phyloP scores from a whole-genome alignment of 2,329 filamentous ascomycete genomes.

The Exophiala lecanii-corni region DNA sequence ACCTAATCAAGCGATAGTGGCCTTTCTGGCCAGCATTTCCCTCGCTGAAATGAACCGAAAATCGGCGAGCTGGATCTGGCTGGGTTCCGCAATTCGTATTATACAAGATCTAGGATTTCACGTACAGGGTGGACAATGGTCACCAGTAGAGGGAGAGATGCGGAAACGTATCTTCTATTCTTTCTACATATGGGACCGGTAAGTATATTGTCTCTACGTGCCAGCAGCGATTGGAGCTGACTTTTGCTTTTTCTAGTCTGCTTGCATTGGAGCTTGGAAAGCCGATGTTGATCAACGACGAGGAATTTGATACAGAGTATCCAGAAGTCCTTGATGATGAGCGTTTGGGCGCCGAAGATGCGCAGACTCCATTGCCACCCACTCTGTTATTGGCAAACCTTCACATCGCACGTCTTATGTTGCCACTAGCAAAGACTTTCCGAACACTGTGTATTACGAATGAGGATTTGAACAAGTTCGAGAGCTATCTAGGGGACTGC shows the following conservation, averaged over 20 bases:
- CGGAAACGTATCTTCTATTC: conserved; percentile 89
- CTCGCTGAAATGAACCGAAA: conserved; percentile 82
- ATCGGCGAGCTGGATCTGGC: conserved; percentile 79
- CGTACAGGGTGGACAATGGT: conserved; percentile 66
- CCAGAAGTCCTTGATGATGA: conserved; percentile 79
- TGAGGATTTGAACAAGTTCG: conserved; percentile 69
- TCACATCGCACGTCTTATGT: conserved; percentile 73
- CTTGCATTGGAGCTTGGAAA: conserved; percentile 75
- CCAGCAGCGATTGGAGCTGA: neutral
- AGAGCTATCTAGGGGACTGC: conserved; percentile 73
- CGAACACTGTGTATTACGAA: conserved; percentile 62
- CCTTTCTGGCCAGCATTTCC: conserved; percentile 71
- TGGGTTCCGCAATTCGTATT: conserved; percentile 72
- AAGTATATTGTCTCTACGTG: conserved; percentile 30
- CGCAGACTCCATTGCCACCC: conserved; percentile 54
- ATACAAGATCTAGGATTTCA: conserved; percentile 83
- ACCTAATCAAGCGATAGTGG: conserved; percentile 68
- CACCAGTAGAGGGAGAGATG: conserved; percentile 77
- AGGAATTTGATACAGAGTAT: conserved; percentile 78
- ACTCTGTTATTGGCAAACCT: conserved; percentile 60
- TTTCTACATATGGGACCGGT: conserved; percentile 84
- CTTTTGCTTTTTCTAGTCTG: conserved; percentile 48
- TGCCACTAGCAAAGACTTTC: conserved; percentile 66
- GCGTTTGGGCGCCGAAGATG: conserved; percentile 17
- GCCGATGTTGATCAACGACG: conserved; percentile 77